phyloP scores from a whole-genome alignment of 1,139 yeast genomes.

The Komagataea norvegica region DNA sequence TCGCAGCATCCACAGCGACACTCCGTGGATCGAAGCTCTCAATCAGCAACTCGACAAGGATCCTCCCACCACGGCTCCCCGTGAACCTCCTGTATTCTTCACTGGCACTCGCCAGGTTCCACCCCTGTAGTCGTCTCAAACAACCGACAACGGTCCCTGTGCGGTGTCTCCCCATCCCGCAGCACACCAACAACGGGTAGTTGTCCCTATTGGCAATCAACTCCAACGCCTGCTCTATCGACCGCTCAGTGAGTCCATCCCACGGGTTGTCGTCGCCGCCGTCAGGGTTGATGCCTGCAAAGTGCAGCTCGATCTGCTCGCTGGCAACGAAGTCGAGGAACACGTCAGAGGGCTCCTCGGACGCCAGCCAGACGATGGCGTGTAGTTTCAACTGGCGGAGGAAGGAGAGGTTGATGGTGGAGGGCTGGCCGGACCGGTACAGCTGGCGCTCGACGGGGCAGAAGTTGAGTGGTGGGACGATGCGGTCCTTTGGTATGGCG shows the following conservation, averaged over 20 bases:
- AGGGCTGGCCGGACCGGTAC: conserved; percentile 93
- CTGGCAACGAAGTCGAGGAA: conserved; percentile 76
- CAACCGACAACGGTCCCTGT: conserved; percentile 97
- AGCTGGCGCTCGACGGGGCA: conserved; percentile 88
- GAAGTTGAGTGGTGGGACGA: conserved; percentile 91
- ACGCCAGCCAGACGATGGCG: conserved; percentile 89
- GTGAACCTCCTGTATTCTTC: conserved; percentile 94
- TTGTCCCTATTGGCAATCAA: conserved; percentile 65
- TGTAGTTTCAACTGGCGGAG: conserved; percentile 66
- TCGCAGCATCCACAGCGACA: conserved; percentile 45
- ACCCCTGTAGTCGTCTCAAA: conserved; percentile 81
- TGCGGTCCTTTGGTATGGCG: conserved; percentile 60
- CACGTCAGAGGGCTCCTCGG: conserved; percentile 91
- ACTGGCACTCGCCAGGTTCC: conserved; percentile 90
- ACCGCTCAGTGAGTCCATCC: conserved; percentile 89
- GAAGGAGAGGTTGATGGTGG: conserved; percentile 87
- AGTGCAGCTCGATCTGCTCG: conserved; percentile 58
- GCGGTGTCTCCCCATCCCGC: conserved; percentile 97
- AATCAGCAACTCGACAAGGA: conserved; percentile 81
- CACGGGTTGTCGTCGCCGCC: conserved; percentile 85
- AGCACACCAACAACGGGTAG: conserved; percentile 84
- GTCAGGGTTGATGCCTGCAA: conserved; percentile 53
- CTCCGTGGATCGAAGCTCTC: conserved; percentile 66
- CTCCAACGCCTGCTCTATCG: conserved; percentile 75
- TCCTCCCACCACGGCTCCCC: conserved; percentile 88